Base-by-base conservation (phyloP, 768 basidiomycete genomes). In the Pulveroboletus frians region DNA sequence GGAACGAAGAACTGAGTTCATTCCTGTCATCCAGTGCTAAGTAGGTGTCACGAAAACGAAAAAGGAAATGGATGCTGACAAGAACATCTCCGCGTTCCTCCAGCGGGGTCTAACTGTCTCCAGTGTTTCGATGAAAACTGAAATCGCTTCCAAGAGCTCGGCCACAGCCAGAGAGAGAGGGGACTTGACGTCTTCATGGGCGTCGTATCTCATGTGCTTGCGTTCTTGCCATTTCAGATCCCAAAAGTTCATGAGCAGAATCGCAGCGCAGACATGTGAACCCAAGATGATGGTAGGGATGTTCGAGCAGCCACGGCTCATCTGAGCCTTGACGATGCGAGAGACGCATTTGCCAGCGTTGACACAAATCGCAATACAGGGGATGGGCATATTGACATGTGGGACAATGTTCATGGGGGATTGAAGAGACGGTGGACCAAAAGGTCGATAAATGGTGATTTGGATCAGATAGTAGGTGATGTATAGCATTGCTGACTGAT, bases 391-490 rank as follows among this genome's bases (percentile, higher is more conserved):
- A 41, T 56, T 63, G 36, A 58, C 52, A 53, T 58, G 62, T n/a
- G 64, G 63, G 15, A 57, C 47, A 15, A 59, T 51, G 47, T 55
- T 53, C 13, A 47, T 36, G 37, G 55, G 55, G 11, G 60, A 64
- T 35, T 63, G 56, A 26, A 68, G 50, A 17, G 71, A 71, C 6
- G 70, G 61, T 15, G 75, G 76, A 34, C 86, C 77, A 66, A 85
- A 85, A 2, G 84, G 81, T 27, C 87, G 78, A 61, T 86, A 81
- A 27, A 89, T 75, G 45, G 86, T 68, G 62, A 89, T 85, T 62
- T 79, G 76, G 30, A 71, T 70, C 36, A 80, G 63, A 65, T 88
- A 78, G 61, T 84, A 90, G 6, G 76, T 69, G 17, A 74, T 69
- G 47, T 79, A 75, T 27, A 90, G 61, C 8, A 72, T 71, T 9